These are phyloP conservation scores for Boletus barrowsii DNA, from an alignment of 768 basidiomycete genomes.

Conservation along the genomic window DNA sequence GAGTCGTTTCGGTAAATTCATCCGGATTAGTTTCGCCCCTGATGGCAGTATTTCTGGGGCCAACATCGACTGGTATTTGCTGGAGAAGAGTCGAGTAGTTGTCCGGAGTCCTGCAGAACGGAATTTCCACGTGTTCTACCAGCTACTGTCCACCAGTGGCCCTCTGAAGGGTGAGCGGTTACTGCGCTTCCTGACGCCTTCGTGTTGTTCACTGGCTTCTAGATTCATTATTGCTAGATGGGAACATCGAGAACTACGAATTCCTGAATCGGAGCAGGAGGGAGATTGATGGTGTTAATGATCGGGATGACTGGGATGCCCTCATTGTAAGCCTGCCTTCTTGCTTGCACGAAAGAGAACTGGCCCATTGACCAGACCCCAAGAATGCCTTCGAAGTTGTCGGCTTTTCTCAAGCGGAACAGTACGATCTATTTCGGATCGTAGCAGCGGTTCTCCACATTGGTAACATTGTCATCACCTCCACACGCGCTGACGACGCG, in stretches of 20 bases:
- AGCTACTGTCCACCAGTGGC: constrained; percentile 77
- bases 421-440: constrained; percentile 90
- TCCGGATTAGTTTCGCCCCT: constrained; percentile 89
- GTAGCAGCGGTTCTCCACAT: constrained; percentile 93
- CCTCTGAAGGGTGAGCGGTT: constrained; percentile 58
- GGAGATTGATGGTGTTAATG: constrained; percentile 95
- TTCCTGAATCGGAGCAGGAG: constrained; percentile 87
- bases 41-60: constrained; percentile 96
- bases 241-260: constrained; percentile 77
- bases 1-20: constrained; percentile 97
- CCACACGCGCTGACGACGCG: constrained; percentile 77
- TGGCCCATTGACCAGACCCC: constrained; percentile 4
- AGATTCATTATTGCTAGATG: constrained; percentile 76
- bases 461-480: constrained; percentile 84
- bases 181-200: neutral
- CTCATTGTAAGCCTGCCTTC: constrained; percentile 52
- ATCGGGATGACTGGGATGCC: constrained; percentile 80
- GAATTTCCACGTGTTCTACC: constrained; percentile 97
- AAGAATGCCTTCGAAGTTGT: constrained; percentile 85
- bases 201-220: constrained; percentile 10
- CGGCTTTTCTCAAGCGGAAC: constrained; percentile 81
- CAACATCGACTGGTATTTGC: constrained; percentile 97
- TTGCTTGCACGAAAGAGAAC: neutral
- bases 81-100: constrained; percentile 97
- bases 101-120: constrained; percentile 84